Evolutionary conservation across 371 early-diverging fungal species (phyloP), one percentile per base, ranked within the genome.

Genomic region (Lichtheimia hyalospora): DNA sequence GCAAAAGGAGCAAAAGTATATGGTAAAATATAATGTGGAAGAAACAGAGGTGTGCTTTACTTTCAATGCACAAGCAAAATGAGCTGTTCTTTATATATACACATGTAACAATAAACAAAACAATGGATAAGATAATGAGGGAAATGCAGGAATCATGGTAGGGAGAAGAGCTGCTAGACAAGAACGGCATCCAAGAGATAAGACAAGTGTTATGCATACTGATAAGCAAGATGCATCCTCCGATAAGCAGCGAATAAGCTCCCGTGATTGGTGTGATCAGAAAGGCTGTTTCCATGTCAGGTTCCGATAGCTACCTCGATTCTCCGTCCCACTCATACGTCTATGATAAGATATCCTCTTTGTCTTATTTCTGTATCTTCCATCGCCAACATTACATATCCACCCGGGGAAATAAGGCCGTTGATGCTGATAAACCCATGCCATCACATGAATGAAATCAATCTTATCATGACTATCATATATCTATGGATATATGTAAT

Each of bases 301-400:
- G 21, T 46, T 46, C 46, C 46, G 46, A 46, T 46, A 46, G 16
- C 21, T 10, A 46, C 46, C 46, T 18, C 16, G 34, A 34, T 46
- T 6, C 46, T n/a, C 46, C 18, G 46, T 46, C 6, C 16, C n/a
- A 46, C n/a, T 44, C 18, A 18, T 46, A 21, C n/a, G 21, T 5
- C 46, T 5, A 16, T 34, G 46, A 46, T 46, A 46, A 46, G 46
- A 46, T 46, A 46, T 21, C 46, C 46, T 46, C n/a, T 46, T 46
- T 46, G 34, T 34, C 10, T 34, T 34, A 8, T 34, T 34, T 34
- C 34, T 34, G 10, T 34, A 34, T 10, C 8, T 34, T 34, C 34
- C 34, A 34, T 34, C 34, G 10, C 10, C 34, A 34, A 2, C 34
- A 34, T 34, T 8, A 10, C 34, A 34, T 34, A 4, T 34, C 34